Evolutionary conservation across 2,329 filamentous ascomycete species (phyloP).

Genomic region (Hansfordia pulvinata): DNA sequence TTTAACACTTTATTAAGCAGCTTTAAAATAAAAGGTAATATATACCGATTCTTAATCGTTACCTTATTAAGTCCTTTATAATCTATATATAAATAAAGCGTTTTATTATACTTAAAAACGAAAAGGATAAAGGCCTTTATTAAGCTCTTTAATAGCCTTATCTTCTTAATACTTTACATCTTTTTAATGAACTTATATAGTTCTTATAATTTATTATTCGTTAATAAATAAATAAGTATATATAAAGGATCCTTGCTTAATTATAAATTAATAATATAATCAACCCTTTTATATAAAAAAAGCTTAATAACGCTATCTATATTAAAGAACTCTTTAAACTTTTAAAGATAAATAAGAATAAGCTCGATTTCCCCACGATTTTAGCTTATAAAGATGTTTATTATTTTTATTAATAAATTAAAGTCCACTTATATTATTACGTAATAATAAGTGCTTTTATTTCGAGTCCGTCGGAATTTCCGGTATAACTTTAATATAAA

Average conservation of each 20-base stretch:
- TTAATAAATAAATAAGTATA: not conserved
- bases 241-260: not conserved
- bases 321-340: not conserved
- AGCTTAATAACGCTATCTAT: not conserved
- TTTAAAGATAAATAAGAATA: not conserved
- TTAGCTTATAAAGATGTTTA: too few relatives aligned
- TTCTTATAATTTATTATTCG: not conserved
- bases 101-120: slow-evolving; percentile 14
- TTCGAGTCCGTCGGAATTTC: too few relatives aligned
- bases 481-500: too few relatives aligned
- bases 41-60: slow-evolving; percentile 19
- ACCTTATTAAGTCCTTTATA: slow-evolving; percentile 19
- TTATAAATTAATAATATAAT: not conserved
- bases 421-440: too few relatives aligned
- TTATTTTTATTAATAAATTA: too few relatives aligned
- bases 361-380: not conserved
- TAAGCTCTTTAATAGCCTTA: not conserved
- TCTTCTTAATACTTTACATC: not conserved
- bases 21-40: slow-evolving; percentile 17
- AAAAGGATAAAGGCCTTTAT: slow-evolving; percentile 14
- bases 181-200: not conserved
- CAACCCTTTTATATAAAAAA: not conserved
- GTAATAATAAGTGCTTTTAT: too few relatives aligned
- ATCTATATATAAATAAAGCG: slow-evolving; percentile 17
- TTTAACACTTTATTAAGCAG: slow-evolving; percentile 11